Evolutionary conservation across 768 basidiomycete species (phyloP).

Genomic region (Auricularia heimuer): DNA sequence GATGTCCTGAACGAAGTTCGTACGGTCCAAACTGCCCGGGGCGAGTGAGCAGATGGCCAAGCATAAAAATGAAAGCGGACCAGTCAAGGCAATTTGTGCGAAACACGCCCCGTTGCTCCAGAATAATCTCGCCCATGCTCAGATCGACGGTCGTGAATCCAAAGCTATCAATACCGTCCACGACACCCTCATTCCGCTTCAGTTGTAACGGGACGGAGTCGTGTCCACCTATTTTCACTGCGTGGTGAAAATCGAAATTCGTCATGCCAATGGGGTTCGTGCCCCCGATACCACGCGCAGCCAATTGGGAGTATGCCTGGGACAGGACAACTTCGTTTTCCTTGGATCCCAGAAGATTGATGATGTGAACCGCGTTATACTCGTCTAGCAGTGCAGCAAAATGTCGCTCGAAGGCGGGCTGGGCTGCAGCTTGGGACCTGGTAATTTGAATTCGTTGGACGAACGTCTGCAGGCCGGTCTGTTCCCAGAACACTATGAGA

Average conservation of each 20-base stretch:
- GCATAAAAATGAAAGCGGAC: slow-evolving; percentile 30
- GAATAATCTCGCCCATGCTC: slow-evolving; percentile 56
- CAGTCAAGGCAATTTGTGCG: slow-evolving; percentile 94
- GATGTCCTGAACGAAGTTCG: slow-evolving; percentile 96
- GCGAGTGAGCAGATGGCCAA: slow-evolving; percentile 4
- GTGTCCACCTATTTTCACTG: slow-evolving; percentile 72
- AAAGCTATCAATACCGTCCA: slow-evolving; percentile 61
- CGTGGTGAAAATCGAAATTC: slow-evolving; percentile 89
- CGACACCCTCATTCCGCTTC: slow-evolving; percentile 50
- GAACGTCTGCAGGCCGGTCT: slow-evolving; percentile 91
- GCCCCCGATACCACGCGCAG: slow-evolving; percentile 51
- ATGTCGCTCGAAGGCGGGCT: slow-evolving; percentile 95
- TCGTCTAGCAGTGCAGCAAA: slow-evolving; percentile 78
- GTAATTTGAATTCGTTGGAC: slow-evolving; percentile 92
- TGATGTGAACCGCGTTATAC: slow-evolving; percentile 75
- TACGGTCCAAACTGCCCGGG: slow-evolving; percentile 72
- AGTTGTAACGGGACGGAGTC: slow-evolving; percentile 76
- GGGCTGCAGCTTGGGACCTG: slow-evolving; percentile 80
- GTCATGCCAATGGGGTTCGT: slow-evolving; percentile 60
- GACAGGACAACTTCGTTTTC: slow-evolving; percentile 87
- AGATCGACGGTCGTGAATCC: slow-evolving; percentile 80
- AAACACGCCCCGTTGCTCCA: slow-evolving; percentile 87
- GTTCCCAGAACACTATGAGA: slow-evolving; percentile 90
- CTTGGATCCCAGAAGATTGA: slow-evolving; percentile 86
- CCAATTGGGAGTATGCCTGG: slow-evolving; percentile 69